These are phyloP conservation scores for Talaromyces piceae DNA, from an alignment of 2,329 filamentous ascomycete genomes.

Conservation along the genomic window DNA sequence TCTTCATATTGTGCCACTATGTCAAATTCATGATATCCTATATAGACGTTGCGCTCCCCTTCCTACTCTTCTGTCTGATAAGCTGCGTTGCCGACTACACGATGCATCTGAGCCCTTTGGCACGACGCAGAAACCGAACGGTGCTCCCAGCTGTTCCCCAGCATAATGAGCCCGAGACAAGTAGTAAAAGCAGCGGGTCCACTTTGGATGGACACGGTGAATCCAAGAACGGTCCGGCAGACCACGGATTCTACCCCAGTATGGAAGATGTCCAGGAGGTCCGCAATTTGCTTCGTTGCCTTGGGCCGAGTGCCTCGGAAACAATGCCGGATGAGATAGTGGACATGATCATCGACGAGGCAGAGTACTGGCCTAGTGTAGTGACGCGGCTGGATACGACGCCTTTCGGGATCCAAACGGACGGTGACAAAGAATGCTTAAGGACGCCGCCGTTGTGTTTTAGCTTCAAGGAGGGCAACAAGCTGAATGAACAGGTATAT, in stretches of 20 bases:
- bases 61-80: neutral
- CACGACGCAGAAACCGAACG: neutral
- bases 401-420: slow-evolving; percentile 20
- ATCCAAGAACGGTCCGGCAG: neutral
- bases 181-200: slow-evolving; percentile 5
- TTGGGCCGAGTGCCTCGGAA: slow-evolving; percentile 16
- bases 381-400: slow-evolving; percentile 14
- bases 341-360: slow-evolving; percentile 33
- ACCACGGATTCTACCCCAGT: slow-evolving; percentile 19
- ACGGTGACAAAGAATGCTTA: slow-evolving; percentile 27
- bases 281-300: slow-evolving; percentile 23
- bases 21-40: neutral
- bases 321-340: slow-evolving; percentile 30
- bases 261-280: slow-evolving; percentile 28
- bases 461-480: slow-evolving; percentile 18
- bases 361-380: slow-evolving; percentile 22
- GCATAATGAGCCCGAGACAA: slow-evolving; percentile 3
- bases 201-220: slow-evolving; percentile 1
- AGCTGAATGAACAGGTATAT: slow-evolving; percentile 4
- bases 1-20: neutral
- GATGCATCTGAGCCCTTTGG: neutral
- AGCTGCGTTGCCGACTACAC: neutral
- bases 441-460: slow-evolving; percentile 31
- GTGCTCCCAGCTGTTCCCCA: slow-evolving; percentile 5
- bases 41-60: neutral